These are phyloP conservation scores for Apiotrichum porosum DNA, from an alignment of 1,284 basidiomycete species.

Conservation along the genomic window DNA sequence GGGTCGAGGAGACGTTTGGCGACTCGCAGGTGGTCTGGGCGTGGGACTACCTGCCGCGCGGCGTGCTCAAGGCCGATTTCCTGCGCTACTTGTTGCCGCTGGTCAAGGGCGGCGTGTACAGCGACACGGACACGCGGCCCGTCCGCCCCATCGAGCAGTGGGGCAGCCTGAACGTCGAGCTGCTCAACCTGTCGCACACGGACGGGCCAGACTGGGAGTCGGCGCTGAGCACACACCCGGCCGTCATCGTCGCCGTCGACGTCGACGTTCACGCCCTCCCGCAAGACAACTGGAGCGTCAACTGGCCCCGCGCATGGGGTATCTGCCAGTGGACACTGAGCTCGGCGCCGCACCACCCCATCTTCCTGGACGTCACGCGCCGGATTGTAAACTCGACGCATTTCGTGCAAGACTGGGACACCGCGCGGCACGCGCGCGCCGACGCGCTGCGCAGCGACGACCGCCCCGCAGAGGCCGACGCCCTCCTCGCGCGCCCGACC, in stretches of 20 bases:
- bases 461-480: constrained; percentile 12
- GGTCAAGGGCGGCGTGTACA: constrained; percentile 49
- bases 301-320: constrained; percentile 41
- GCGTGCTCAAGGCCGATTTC: constrained; percentile 48
- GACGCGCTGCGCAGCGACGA: constrained; percentile 7
- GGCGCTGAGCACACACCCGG: constrained; percentile 28
- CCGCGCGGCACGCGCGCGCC: constrained; percentile 9
- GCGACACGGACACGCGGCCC: constrained; percentile 42
- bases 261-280: constrained; percentile 41
- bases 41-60: constrained; percentile 41
- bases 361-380: constrained; percentile 44
- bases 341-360: constrained; percentile 44
- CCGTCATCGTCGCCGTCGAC: constrained; percentile 46
- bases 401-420: not conserved
- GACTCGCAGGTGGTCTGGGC: constrained; percentile 34
- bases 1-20: constrained; percentile 32
- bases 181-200: constrained; percentile 25
- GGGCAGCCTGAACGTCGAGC: constrained; percentile 30
- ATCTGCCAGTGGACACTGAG: constrained; percentile 50
- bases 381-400: constrained; percentile 41
- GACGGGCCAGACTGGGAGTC: constrained; percentile 28
- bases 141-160: constrained; percentile 39
- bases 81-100: constrained; percentile 47
- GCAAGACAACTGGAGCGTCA: constrained; percentile 21
- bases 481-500: not conserved